Conservation (phyloP, 495 filamentous ascomycete species). For the Bathelium albidoporum region DNA sequence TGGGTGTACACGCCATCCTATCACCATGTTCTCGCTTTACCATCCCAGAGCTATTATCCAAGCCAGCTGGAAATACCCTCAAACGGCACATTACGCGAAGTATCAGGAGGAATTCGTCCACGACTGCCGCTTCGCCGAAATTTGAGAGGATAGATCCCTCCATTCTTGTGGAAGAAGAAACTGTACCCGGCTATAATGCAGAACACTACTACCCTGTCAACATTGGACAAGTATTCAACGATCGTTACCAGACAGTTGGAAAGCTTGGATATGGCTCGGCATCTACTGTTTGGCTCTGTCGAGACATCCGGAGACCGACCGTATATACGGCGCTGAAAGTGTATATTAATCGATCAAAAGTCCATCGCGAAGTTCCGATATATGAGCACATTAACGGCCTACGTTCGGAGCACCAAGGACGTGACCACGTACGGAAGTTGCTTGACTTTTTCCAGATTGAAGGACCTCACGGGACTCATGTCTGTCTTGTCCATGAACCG, state of each 20-base stretch:
- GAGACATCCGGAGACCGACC: conserved; percentile 32
- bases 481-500: conserved; percentile 36
- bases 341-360: neutral
- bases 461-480: conserved; percentile 33
- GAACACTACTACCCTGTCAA: conserved; percentile 36
- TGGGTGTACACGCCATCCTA: neutral
- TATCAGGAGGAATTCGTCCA: neutral
- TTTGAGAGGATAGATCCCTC: neutral
- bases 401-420: conserved; percentile 30
- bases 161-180: conserved; percentile 34
- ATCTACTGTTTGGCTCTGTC: conserved; percentile 43
- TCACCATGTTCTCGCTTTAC: neutral
- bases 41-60: neutral
- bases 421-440: conserved; percentile 28
- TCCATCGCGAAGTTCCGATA: conserved; percentile 29
- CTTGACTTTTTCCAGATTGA: conserved; percentile 34
- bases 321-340: neutral
- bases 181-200: conserved; percentile 26
- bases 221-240: conserved; percentile 33
- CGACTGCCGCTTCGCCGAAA: neutral
- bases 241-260: conserved; percentile 32
- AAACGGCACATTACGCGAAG: neutral
- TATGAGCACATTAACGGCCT: conserved; percentile 31
- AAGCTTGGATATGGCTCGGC: conserved; percentile 39
- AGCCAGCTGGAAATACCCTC: neutral